These are phyloP conservation scores for Colletotrichum tropicicola DNA, from an alignment of 2,329 filamentous ascomycete genomes.

Conservation along the genomic window DNA sequence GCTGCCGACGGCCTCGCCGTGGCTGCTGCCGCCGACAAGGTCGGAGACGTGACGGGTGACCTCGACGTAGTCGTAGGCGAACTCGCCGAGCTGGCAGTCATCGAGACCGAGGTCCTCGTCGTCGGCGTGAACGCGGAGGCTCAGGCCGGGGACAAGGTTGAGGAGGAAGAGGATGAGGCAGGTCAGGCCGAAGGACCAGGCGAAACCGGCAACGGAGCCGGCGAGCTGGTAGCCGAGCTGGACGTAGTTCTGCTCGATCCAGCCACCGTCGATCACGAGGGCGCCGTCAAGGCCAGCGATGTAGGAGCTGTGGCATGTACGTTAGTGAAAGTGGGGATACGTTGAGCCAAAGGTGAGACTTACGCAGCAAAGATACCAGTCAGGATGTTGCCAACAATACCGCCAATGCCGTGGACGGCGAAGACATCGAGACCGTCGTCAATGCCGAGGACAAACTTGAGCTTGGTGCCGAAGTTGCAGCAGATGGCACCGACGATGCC, in stretches of 20 bases:
- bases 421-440: constrained; percentile 93
- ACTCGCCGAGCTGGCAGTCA: constrained; percentile 82
- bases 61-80: constrained; percentile 87
- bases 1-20: constrained; percentile 9
- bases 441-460: constrained; percentile 77
- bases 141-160: constrained; percentile 76
- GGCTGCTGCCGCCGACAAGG: constrained; percentile 22
- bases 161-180: constrained; percentile 76
- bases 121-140: constrained; percentile 72
- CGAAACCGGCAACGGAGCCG: constrained; percentile 70
- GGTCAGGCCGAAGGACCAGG: constrained; percentile 73
- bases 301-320: constrained; percentile 59
- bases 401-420: constrained; percentile 87
- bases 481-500: constrained; percentile 69
- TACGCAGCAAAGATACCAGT: constrained; percentile 81
- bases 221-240: constrained; percentile 78
- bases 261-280: constrained; percentile 67
- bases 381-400: constrained; percentile 81
- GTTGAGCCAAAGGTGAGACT: constrained; percentile 36
- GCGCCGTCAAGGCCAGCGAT: constrained; percentile 79
- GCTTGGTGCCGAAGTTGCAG: constrained; percentile 89
- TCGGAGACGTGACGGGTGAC: constrained; percentile 68
- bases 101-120: constrained; percentile 77
- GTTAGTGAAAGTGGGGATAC: background rate
- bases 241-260: constrained; percentile 76